phyloP scores from a whole-genome alignment of 2,329 filamentous ascomycete genomes.

The Epichloe brachyelytri region DNA sequence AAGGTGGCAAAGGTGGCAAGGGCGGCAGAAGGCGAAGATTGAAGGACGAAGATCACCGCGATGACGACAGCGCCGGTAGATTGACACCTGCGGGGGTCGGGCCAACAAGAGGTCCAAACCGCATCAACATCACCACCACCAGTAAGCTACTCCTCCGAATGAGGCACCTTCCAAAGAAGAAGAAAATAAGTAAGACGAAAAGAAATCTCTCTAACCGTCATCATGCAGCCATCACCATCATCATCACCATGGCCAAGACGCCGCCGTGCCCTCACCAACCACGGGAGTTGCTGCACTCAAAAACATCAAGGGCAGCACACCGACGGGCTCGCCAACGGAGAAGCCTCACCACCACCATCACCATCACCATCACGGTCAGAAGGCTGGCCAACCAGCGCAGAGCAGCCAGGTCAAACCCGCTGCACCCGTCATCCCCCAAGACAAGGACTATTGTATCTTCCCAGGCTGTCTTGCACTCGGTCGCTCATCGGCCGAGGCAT shows the following conservation, averaged over 20 bases:
- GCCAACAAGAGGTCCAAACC: conserved; percentile 59
- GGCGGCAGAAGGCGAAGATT: conserved; percentile 54
- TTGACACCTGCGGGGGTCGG: conserved; percentile 42
- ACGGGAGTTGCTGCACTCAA: conserved; percentile 33
- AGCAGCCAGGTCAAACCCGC: conserved; percentile 14
- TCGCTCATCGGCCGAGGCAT: conserved; percentile 56
- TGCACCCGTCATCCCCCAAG: conserved; percentile 33
- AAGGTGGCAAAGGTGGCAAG: conserved; percentile 23
- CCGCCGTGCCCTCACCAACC: conserved; percentile 30
- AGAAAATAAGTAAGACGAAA: background rate
- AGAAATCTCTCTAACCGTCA: conserved; percentile 10
- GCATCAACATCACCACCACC: conserved; percentile 51
- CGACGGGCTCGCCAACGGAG: conserved; percentile 32
- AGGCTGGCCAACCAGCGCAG: conserved; percentile 16
- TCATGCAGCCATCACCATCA: conserved; percentile 38
- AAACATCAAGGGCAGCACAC: conserved; percentile 32
- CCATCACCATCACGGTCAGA: conserved; percentile 32
- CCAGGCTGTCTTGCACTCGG: conserved; percentile 57
- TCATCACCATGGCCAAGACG: conserved; percentile 40
- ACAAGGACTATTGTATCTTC: conserved; percentile 55
- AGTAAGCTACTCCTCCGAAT: conserved; percentile 32
- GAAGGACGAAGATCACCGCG: conserved; percentile 62
- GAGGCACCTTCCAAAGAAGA: background rate
- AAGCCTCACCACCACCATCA: conserved; percentile 31
- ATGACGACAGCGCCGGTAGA: conserved; percentile 53